Evolutionary conservation across 805 yeast species (phyloP).

Genomic region (Yueomyces sp.): DNA sequence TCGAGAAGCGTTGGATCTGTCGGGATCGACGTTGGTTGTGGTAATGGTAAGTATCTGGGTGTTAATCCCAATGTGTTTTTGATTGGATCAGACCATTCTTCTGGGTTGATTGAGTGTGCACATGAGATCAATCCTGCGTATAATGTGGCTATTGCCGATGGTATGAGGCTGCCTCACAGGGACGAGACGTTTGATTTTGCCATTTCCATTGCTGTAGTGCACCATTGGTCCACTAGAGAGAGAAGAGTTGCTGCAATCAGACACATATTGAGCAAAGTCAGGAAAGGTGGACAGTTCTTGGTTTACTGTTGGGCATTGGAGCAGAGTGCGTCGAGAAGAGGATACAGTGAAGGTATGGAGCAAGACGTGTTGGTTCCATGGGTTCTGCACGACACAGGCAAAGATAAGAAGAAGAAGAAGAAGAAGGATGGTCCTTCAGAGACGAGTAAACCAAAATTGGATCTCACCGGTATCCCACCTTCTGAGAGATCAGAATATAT

Average conservation of each 20-base stretch:
- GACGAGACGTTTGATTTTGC: slow-evolving; percentile 56
- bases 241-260: slow-evolving; percentile 65
- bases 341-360: slow-evolving; percentile 81
- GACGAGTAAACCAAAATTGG: slow-evolving; percentile 12
- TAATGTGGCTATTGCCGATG: slow-evolving; percentile 73
- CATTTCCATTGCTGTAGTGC: slow-evolving; percentile 88
- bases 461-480: slow-evolving; percentile 14
- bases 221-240: slow-evolving; percentile 79
- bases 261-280: slow-evolving; percentile 51
- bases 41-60: slow-evolving; percentile 83
- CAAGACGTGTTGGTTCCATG: slow-evolving; percentile 95
- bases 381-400: slow-evolving; percentile 48
- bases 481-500: slow-evolving; percentile 18
- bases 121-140: slow-evolving; percentile 23
- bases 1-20: slow-evolving; percentile 38
- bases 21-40: slow-evolving; percentile 94
- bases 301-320: slow-evolving; percentile 96
- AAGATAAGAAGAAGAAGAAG: slow-evolving; percentile 6
- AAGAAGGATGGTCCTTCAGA: slow-evolving; percentile 2
- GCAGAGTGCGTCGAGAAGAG: slow-evolving; percentile 76
- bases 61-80: slow-evolving; percentile 57
- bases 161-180: slow-evolving; percentile 48
- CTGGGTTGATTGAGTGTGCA: slow-evolving; percentile 57
- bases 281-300: slow-evolving; percentile 51
- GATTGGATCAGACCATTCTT: slow-evolving; percentile 64